Percentiles rank a stretch among this genome's conserved stretches.
Evolutionary conservation across 345 rosid species (phyloP).

Genomic region (Excoecaria agallocha): DNA sequence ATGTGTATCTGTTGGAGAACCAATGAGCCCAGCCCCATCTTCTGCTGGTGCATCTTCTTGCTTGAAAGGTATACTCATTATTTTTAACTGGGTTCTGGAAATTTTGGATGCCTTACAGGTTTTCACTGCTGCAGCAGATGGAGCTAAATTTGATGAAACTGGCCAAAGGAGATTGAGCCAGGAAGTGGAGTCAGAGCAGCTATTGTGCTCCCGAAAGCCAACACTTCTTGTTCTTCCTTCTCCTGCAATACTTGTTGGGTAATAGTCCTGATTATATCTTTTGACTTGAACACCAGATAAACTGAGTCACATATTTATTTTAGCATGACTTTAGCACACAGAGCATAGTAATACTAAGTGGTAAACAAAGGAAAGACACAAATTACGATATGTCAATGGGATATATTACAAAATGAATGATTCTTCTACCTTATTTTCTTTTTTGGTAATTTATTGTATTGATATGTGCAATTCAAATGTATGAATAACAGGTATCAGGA

Average conservation of each 20-base stretch:
- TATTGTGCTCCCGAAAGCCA: constrained; percentile 48
- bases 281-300: neutral
- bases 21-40: constrained; percentile 57
- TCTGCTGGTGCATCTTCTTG: constrained; percentile 54
- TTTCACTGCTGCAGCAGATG: constrained; percentile 46
- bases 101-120: constrained; percentile 12
- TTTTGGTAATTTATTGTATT: neutral
- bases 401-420: neutral
- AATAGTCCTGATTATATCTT: constrained; percentile 21
- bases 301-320: neutral
- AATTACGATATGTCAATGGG: neutral
- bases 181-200: constrained; percentile 72
- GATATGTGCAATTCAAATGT: neutral
- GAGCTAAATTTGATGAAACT: constrained; percentile 64
- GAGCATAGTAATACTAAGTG: neutral
- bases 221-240: constrained; percentile 82
- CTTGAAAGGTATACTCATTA: constrained; percentile 43
- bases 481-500: constrained; percentile 77
- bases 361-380: neutral
- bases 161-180: constrained; percentile 63
- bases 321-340: neutral
- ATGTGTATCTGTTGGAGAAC: constrained; percentile 48
- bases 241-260: constrained; percentile 97
- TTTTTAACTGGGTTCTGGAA: constrained; percentile 9
- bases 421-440: neutral